Evolutionary conservation across 768 basidiomycete species (phyloP).

Genomic region (Vararia minispora): DNA sequence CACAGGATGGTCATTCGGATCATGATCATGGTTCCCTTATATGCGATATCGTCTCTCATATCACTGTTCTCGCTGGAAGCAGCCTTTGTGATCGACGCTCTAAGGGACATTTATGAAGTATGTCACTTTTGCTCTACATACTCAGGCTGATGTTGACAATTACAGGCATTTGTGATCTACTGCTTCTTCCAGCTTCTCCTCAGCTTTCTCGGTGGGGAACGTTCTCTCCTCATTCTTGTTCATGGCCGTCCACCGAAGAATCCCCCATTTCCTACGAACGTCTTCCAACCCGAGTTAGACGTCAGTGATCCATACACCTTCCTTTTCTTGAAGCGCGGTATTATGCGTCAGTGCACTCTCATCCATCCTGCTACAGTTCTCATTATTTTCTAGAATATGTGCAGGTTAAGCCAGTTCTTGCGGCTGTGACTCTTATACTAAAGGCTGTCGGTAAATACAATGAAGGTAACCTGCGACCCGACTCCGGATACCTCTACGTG

Average conservation of each 20-base stretch:
- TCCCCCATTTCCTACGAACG: constrained; percentile 75
- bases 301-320: constrained; percentile 93
- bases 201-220: constrained; percentile 84
- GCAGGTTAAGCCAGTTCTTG: constrained; percentile 88
- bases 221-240: constrained; percentile 82
- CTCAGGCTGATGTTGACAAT: neutral
- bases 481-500: constrained; percentile 88
- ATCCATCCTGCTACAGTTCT: neutral
- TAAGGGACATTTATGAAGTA: constrained; percentile 95
- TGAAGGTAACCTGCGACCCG: constrained; percentile 77
- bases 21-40: constrained; percentile 95
- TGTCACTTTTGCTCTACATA: constrained; percentile 14
- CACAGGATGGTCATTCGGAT: constrained; percentile 87
- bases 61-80: constrained; percentile 90
- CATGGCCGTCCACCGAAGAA: constrained; percentile 85
- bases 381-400: constrained; percentile 71
- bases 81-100: constrained; percentile 91
- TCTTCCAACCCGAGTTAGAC: constrained; percentile 83
- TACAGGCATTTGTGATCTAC: constrained; percentile 87
- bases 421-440: constrained; percentile 71
- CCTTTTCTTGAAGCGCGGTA: constrained; percentile 88
- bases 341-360: constrained; percentile 56
- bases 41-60: constrained; percentile 83
- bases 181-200: constrained; percentile 81
- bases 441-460: constrained; percentile 82